Conservation (phyloP, 2,329 filamentous ascomycete genomes). For the Ophiostoma angusticollis region DNA sequence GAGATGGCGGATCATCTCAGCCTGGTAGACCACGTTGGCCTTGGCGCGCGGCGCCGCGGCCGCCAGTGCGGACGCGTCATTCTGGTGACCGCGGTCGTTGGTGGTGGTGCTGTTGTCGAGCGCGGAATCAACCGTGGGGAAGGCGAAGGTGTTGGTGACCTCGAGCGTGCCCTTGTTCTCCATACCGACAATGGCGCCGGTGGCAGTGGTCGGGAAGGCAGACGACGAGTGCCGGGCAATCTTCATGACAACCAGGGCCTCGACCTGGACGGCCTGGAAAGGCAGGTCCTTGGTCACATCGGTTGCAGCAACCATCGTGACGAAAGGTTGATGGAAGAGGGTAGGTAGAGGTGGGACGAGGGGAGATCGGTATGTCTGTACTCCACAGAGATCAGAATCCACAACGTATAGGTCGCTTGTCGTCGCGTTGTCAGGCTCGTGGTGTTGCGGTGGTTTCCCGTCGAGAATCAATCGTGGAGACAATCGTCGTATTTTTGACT, state of each 20-base stretch:
- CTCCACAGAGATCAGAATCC: too few species aligned
- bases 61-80: conserved; percentile 60
- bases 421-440: too few species aligned
- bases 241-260: conserved; percentile 95
- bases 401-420: too few species aligned
- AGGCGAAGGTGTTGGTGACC: conserved; percentile 90
- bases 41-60: conserved; percentile 86
- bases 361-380: not conserved
- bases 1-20: conserved; percentile 92
- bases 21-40: conserved; percentile 76
- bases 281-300: conserved; percentile 52
- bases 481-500: too few species aligned
- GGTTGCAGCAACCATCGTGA: conserved; percentile 20
- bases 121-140: conserved; percentile 68
- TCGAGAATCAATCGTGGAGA: too few species aligned
- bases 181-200: conserved; percentile 87
- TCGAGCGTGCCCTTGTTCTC: conserved; percentile 70
- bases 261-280: conserved; percentile 81
- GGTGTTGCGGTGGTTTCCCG: too few species aligned
- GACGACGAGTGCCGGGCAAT: conserved; percentile 91
- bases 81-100: conserved; percentile 43
- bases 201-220: conserved; percentile 77
- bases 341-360: not conserved
- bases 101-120: conserved; percentile 31
- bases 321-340: too few species aligned